phyloP scores from a whole-genome alignment of 176 grass and related monocot species.

The Ananas comosus region DNA sequence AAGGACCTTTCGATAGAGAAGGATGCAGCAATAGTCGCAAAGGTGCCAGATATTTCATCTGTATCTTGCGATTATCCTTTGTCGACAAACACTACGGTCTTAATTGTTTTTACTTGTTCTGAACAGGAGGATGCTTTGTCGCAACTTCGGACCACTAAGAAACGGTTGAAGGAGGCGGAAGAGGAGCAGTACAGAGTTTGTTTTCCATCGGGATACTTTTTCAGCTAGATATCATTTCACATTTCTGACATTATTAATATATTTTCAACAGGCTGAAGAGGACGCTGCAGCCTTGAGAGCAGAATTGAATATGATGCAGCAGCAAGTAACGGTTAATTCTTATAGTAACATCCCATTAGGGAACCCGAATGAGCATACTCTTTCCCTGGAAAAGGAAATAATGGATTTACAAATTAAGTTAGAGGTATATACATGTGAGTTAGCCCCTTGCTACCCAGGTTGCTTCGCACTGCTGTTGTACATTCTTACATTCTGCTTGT shows the following conservation, averaged over 20 bases:
- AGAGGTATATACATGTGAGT: conserved; percentile 31
- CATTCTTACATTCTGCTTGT: conserved; percentile 10
- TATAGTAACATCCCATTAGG: conserved; percentile 48
- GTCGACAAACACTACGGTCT: conserved; percentile 2
- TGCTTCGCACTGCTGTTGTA: conserved; percentile 2
- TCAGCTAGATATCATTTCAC: conserved; percentile 2
- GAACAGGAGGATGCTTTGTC: conserved; percentile 86
- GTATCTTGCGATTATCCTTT: conserved; percentile 9
- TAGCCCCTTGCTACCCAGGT: background rate
- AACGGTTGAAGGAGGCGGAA: conserved; percentile 91
- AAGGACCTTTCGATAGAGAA: conserved; percentile 81
- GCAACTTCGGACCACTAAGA: conserved; percentile 75
- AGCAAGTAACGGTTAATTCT: conserved; percentile 59
- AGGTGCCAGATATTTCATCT: conserved; percentile 32
- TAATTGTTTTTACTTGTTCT: conserved; percentile 11
- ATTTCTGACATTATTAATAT: conserved; percentile 3
- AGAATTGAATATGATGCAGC: conserved; percentile 72
- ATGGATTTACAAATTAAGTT: conserved; percentile 64
- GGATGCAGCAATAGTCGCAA: conserved; percentile 75
- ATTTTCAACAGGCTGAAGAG: conserved; percentile 63
- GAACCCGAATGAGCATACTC: conserved; percentile 40
- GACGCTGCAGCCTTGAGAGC: conserved; percentile 86
- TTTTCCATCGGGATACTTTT: conserved; percentile 7
- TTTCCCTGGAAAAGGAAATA: conserved; percentile 82
- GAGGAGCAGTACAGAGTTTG: conserved; percentile 95